Evolutionary conservation across 768 basidiomycete genomes (phyloP).

Genomic region (Tricholoma hemisulphureum): DNA sequence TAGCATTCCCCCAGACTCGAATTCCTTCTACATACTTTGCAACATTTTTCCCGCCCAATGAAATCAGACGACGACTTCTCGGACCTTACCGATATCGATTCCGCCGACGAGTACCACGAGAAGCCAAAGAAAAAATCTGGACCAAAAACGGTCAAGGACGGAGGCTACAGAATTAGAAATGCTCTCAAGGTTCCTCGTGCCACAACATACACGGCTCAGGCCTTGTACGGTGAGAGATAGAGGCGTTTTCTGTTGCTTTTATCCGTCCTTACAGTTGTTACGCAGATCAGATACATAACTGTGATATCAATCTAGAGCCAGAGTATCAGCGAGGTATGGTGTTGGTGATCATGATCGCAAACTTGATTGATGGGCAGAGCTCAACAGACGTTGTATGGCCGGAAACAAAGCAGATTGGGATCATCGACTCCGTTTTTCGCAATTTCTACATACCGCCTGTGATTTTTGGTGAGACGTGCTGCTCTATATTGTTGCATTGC

Average conservation of each 20-base stretch:
- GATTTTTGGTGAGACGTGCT: constrained; percentile 54
- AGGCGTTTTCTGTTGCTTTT: too few species aligned
- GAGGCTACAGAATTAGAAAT: constrained; percentile 37
- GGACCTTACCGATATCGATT: constrained; percentile 33
- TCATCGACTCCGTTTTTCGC: constrained; percentile 76
- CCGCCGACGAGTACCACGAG: constrained; percentile 20
- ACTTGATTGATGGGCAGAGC: background rate
- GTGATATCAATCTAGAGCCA: constrained; percentile 68
- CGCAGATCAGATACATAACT: constrained; percentile 63
- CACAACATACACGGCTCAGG: constrained; percentile 62
- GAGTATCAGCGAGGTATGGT: constrained; percentile 72
- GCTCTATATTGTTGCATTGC: background rate
- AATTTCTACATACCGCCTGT: constrained; percentile 78
- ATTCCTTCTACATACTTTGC: background rate
- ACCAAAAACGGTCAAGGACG: background rate
- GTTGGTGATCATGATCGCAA: background rate
- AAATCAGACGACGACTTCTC: constrained; percentile 30
- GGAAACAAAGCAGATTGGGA: constrained; percentile 66
- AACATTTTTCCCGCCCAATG: background rate
- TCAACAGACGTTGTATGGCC: constrained; percentile 74
- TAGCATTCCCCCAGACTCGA: too few species aligned
- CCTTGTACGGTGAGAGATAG: constrained; percentile 51
- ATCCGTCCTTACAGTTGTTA: background rate
- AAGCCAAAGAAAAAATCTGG: constrained; percentile 20
- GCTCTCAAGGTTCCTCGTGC: constrained; percentile 56